Evolutionary conservation across 1,284 basidiomycete genomes (phyloP), one percentile per base, ranked within the genome.

Genomic region (Amylostereum areolatum): DNA sequence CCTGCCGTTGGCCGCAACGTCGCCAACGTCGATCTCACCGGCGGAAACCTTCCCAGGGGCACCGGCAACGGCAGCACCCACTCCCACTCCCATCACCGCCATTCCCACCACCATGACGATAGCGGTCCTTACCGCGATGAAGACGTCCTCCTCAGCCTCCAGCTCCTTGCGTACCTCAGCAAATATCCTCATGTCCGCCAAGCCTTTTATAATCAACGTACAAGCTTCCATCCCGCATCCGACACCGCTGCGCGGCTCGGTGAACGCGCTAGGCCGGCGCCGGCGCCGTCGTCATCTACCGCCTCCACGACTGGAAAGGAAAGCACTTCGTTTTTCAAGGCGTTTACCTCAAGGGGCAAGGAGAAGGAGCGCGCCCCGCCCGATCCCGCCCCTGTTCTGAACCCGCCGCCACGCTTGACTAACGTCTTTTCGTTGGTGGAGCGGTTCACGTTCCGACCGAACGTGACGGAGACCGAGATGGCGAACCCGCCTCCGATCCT

Each of bases 131-230:
- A 95, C 68, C 82, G 92, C 30, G 95, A 99, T 63, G 95, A 98
- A 62, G 95, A 97, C 59, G 93, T 99, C 0, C 71, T 99, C 3
- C 79, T 97, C 12, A 84, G 88, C 27, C 71, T 99, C 11, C 96
- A 99, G 67, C 80, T 99, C 1, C 75, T 99, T 0, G 97, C 97
- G 5, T 99, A 99, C 62, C 75, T 99, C 25, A 94, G 90, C 70
- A 99, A 99, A 67, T 99, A 99, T 64, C 92, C 96, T 0, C 96
- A 99, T 66, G 95, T 99, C 3, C 78, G 96, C n/a, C 86, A 94
- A 57, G 91, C 94, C 5, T 98, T 99, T 65, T 97, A 98, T 67
- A 89, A 90, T 63, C 83, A 83, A 1, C 78, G 90, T 1, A 62
- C 73, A 24, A 78, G 80, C 12, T 89, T 89, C 65, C 86, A 89